Base-by-base conservation (phyloP, 371 early-diverging fungal species). In the Actinomortierella ambigua region DNA sequence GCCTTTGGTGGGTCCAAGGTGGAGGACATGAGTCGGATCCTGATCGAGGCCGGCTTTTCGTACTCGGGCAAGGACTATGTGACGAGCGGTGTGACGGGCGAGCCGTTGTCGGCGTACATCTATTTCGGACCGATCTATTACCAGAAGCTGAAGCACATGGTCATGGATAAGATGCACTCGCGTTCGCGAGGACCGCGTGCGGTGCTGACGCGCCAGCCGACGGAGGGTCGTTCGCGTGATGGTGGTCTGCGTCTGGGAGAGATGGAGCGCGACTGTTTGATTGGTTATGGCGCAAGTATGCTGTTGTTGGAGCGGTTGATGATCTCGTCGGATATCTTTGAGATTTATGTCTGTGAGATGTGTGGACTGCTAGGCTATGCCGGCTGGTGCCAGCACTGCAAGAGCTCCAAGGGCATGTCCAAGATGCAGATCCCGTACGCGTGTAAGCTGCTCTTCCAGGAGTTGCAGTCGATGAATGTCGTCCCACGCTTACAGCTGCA, bases 141-240 rank as follows among this genome's bases (percentile, higher is more conserved):
- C 78, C 99, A 99, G 79, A 95, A 98, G 77, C 86, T 99, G 56
- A 99, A 99, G 85, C 99, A 99, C 79, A 99, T 99, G 99, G 99
- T 99, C 5, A 93, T 97, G 85, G 99, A 99, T 81, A 99, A 99
- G 83, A 99, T 99, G 95, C 99, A 99, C 77, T 97, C 98, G 22
- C 93, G 99, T 73, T 92, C 99, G 51, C 81, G 90, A 55, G 99
- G 99, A 61, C 98, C 98, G 22, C 88, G 97, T 50, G 96, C 98
- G 15, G 90, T 92, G 1, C 75, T 99, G 18, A 99, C 99, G 0
- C 88, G 99, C 40, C 99, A 99, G 77, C 99, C 99, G 17, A 99
- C 98, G 1, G 99, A 99, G 85, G 99, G 99, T 87, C 89, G 99
- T 76, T 93, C 95, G 27, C 89, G 95, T 42, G 99, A 98, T 73